phyloP scores from a whole-genome alignment of 1,284 basidiomycete species.

The Fomitopsis pinicola region DNA sequence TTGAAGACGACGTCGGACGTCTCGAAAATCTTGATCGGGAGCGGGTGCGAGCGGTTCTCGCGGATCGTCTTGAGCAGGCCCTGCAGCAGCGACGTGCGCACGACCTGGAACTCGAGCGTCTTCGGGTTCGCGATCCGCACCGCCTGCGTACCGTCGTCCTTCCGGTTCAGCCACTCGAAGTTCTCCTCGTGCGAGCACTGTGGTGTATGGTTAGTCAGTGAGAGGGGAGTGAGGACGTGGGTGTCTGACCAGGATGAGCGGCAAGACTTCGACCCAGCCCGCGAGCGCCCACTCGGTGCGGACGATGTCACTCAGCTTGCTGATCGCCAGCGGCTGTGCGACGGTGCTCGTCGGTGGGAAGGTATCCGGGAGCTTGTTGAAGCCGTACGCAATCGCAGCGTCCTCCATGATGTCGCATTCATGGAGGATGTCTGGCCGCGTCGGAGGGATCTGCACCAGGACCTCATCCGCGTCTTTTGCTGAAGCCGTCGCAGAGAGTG shows the following conservation, averaged over 20 bases:
- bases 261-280: constrained; percentile 94
- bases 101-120: constrained; percentile 96
- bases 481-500: constrained; percentile 51
- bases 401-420: constrained; percentile 99
- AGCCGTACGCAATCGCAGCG: constrained; percentile 95
- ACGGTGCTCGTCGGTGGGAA: constrained; percentile 97
- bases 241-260: constrained; percentile 80
- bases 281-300: constrained; percentile 90
- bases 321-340: constrained; percentile 87
- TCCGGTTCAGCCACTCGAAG: constrained; percentile 87
- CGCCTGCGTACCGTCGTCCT: constrained; percentile 78
- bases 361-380: constrained; percentile 90
- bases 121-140: constrained; percentile 96
- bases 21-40: constrained; percentile 95
- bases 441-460: constrained; percentile 80
- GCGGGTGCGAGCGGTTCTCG: constrained; percentile 91
- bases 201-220: not conserved
- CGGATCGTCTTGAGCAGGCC: constrained; percentile 96
- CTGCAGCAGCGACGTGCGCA: constrained; percentile 91
- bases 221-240: not conserved
- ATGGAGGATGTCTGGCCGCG: constrained; percentile 95
- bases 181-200: constrained; percentile 99
- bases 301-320: constrained; percentile 88
- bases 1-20: constrained; percentile 92
- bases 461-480: constrained; percentile 57